Evolutionary conservation across 495 filamentous ascomycete species (phyloP).

Genomic region (Neohortaea acidophila): DNA sequence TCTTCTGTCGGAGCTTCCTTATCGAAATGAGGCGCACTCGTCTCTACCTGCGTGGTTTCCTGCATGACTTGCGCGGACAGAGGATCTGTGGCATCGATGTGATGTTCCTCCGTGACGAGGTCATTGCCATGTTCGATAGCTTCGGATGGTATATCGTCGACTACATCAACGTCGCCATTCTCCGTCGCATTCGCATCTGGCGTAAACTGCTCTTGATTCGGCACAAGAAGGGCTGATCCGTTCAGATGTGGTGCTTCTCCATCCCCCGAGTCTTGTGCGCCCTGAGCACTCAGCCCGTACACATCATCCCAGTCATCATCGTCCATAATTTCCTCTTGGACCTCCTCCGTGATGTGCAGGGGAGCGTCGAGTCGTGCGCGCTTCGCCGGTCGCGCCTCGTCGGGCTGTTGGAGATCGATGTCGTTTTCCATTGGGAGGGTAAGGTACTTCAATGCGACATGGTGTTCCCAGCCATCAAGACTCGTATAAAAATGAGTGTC

Average conservation of each 20-base stretch:
- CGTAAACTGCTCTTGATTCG: not conserved
- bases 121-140: conserved; percentile 9
- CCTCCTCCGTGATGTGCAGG: conserved; percentile 10
- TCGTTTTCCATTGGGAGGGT: not conserved
- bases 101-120: conserved; percentile 3
- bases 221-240: no score
- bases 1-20: not conserved
- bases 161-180: not conserved
- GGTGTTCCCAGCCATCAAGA: no score
- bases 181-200: not conserved
- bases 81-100: not conserved
- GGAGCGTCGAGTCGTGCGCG: conserved; percentile 11
- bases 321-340: conserved; percentile 15
- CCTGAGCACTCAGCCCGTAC: conserved; percentile 4
- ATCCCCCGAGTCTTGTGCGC: not conserved
- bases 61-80: conserved; percentile 2
- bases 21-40: not conserved
- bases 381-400: conserved; percentile 15
- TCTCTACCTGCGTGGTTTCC: conserved; percentile 3
- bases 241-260: no score
- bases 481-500: no score
- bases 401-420: conserved; percentile 6
- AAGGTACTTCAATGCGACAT: not conserved
- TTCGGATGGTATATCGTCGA: conserved; percentile 8
- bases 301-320: conserved; percentile 16